phyloP scores from a whole-genome alignment of 179 eudicot species.

The Beta macrorhiza region DNA sequence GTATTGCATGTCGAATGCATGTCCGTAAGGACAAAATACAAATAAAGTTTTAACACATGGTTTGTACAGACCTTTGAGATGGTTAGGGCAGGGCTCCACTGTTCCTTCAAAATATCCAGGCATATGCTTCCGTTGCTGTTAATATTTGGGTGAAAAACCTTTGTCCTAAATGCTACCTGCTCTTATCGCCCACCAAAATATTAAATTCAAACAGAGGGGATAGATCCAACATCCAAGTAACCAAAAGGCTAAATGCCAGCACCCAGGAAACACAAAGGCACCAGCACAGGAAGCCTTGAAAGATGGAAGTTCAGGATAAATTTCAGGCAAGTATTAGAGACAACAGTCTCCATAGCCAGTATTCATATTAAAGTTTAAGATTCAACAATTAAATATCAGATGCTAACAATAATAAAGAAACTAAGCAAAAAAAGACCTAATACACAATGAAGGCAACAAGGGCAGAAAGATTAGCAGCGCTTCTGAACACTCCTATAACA shows the following conservation, averaged over 20 bases:
- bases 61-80: slow-evolving; percentile 60
- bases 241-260: neutral
- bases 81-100: slow-evolving; percentile 80
- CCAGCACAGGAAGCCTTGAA: neutral
- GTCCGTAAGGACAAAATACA: no score
- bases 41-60: neutral
- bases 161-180: slow-evolving; percentile 79
- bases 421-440: neutral
- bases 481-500: neutral
- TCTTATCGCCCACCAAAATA: slow-evolving; percentile 5
- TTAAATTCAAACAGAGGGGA: neutral
- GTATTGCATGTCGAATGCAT: neutral
- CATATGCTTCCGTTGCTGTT: slow-evolving; percentile 77
- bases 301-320: neutral
- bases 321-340: neutral
- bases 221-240: neutral
- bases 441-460: neutral
- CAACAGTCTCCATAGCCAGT: neutral
- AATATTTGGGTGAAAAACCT: slow-evolving; percentile 75
- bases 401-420: neutral
- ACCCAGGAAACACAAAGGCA: neutral
- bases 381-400: neutral
- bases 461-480: neutral
- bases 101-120: slow-evolving; percentile 74
- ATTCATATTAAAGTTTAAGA: neutral